Base-by-base conservation (phyloP, 495 filamentous ascomycete species). In the Cladorrhinum samala region DNA sequence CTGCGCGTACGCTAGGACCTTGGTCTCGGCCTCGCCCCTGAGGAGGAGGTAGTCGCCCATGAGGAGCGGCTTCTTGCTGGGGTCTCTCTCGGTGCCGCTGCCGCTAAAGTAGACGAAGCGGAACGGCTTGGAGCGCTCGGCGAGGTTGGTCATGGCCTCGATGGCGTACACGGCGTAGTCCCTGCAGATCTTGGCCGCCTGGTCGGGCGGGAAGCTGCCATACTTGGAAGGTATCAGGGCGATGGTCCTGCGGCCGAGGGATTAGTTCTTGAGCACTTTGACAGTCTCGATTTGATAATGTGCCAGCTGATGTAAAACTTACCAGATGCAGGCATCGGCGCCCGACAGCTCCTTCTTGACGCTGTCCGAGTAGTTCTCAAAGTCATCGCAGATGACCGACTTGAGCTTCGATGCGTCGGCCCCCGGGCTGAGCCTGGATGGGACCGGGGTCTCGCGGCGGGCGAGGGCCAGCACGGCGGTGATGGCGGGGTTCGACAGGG, bases 251-350 rank as follows among this genome's bases (percentile, higher is more conserved):
- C n/a, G n/a, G n/a, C n/a, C n/a, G n/a, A n/a, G n/a, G 72, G 75
- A 23, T 23, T 36, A 9, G n/a, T n/a, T n/a, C n/a, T n/a, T n/a
- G n/a, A n/a, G n/a, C n/a, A n/a, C n/a, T n/a, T n/a, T n/a, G n/a
- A n/a, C n/a, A n/a, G n/a, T n/a, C n/a, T n/a, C n/a, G n/a, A n/a
- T n/a, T n/a, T n/a, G n/a, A n/a, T n/a, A n/a, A n/a, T n/a, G n/a
- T n/a, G n/a, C n/a, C n/a, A n/a, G n/a, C n/a, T n/a, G n/a, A n/a
- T n/a, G n/a, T n/a, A n/a, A n/a, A n/a, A n/a, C n/a, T n/a, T n/a
- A n/a, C 77, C 77, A 83, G 30, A 82, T 78, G 55, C 77, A 80
- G 0, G 73, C 76, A 52, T 79, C 75, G 1, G 76, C 79, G 8
- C 61, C 71, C 1, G 65, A 55, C 7, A 80, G 50, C 46, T 79